Evolutionary conservation across 257 asterid species (phyloP).

Genomic region (Fraxinus quadrangulata): DNA sequence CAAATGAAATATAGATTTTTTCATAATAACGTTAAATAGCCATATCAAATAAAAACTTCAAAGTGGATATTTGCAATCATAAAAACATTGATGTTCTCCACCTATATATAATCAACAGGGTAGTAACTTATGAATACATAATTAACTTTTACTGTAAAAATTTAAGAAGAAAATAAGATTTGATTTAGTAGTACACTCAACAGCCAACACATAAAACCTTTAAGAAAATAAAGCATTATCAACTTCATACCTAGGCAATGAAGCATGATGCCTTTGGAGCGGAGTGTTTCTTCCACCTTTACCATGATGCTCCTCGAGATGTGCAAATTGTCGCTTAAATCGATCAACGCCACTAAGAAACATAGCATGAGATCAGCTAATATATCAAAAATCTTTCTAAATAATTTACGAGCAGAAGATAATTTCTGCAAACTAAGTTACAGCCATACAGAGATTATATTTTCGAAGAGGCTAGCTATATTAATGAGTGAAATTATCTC

Average conservation of each 20-base stretch:
- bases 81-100: background rate
- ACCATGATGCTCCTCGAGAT: slow-evolving; percentile 82
- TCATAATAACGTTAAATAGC: background rate
- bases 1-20: background rate
- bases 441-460: background rate
- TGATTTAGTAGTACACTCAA: background rate
- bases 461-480: background rate
- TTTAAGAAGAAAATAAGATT: background rate
- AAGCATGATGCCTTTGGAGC: slow-evolving; percentile 81
- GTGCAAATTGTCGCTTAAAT: slow-evolving; percentile 94
- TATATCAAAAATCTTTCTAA: slow-evolving; percentile 21
- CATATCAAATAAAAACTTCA: background rate
- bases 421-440: background rate
- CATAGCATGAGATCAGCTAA: slow-evolving; percentile 16
- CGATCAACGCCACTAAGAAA: slow-evolving; percentile 88
- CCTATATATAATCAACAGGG: background rate
- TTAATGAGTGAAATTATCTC: background rate
- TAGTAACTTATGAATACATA: too few relatives aligned
- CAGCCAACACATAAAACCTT: background rate
- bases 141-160: background rate
- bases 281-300: slow-evolving; percentile 83
- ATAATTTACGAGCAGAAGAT: slow-evolving; percentile 9
- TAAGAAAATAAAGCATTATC: background rate
- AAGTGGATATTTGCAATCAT: background rate
- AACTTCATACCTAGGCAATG: slow-evolving; percentile 77